Base-by-base conservation (phyloP, 164 flowering plant genomes). In the Taxillus chinensis region DNA sequence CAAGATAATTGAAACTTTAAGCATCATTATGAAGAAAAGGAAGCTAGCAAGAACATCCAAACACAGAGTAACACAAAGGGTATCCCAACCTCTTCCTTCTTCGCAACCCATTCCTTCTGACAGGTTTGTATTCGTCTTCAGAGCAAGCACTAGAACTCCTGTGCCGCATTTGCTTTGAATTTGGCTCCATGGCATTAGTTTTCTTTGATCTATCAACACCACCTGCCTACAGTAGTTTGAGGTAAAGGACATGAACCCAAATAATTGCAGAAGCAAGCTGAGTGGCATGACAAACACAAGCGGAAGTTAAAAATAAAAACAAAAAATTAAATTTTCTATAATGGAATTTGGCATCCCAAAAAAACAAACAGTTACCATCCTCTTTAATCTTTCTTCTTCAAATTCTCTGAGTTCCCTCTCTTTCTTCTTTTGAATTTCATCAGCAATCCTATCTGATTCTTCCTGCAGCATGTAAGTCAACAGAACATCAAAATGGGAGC, bases 241-340 rank as follows among this genome's bases (percentile, higher is more conserved):
- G 92, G 99, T 83, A 93, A 92, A 86, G 95, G 96, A 87, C 80
- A 90, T 93, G 95, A 90, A 87, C 96, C 95, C 87, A 90, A 90
- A 93, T 84, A 86, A 90, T 88, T 88, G 97, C 89, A 90, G 96
- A 92, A 90, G 86, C 85, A 81, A 83, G 95, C 96, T 93, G 97
- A 93, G 77, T 69, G 74, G 77, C 85, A 83, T 78, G 73, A 83
- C 74, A 82, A 79, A 84, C 73, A 83, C 80, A 78, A 68, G 69
- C 50, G 60, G 51, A 74, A 79, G 89, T 85, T 80, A 88, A 85
- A 74, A 75, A 63, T 71, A 75, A 78, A 65, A 67, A 39, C 68
- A 48, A 48, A 43, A 6, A 43, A 9, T 1, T 43, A 43, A 43
- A 9, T 1, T 43, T 6, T 6, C 46, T 0, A 43, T 9, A 43